These are phyloP conservation scores for Cocos nucifera DNA, from an alignment of 176 grass and related monocot species.

Conservation along the genomic window DNA sequence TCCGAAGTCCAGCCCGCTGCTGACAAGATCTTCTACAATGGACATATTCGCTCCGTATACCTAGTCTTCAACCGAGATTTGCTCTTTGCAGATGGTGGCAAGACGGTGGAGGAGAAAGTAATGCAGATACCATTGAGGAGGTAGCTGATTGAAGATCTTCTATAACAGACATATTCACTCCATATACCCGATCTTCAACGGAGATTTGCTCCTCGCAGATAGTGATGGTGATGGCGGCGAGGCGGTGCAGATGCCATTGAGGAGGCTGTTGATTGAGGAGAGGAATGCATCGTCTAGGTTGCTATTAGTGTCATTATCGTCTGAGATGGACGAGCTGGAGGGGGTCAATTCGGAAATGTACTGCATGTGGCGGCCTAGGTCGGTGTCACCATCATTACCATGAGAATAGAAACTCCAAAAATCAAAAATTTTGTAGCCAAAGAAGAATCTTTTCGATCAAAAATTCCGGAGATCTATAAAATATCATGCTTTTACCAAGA, in stretches of 20 bases:
- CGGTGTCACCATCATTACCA: slow-evolving; percentile 20
- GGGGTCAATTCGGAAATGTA: slow-evolving; percentile 41
- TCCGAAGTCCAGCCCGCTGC: slow-evolving; percentile 4
- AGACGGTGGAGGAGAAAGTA: not conserved
- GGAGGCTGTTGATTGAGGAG: slow-evolving; percentile 30
- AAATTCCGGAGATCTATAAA: no score
- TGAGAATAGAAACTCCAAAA: no score
- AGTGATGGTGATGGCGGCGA: no score
- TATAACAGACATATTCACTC: no score
- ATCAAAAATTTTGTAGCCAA: no score
- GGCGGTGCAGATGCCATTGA: no score
- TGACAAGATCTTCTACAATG: slow-evolving; percentile 44
- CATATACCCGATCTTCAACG: no score
- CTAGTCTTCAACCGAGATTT: slow-evolving; percentile 58
- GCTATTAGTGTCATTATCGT: not conserved
- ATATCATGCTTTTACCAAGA: no score
- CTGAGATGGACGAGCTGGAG: slow-evolving; percentile 28
- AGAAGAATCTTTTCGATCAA: no score
- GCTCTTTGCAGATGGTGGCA: not conserved
- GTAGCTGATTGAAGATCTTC: slow-evolving; percentile 5
- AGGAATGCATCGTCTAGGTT: slow-evolving; percentile 38
- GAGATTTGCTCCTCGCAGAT: no score
- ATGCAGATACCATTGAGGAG: slow-evolving; percentile 30
- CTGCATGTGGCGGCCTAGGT: slow-evolving; percentile 61
- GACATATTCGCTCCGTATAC: slow-evolving; percentile 49